Conservation (phyloP, 129 eudicot species). For the Helianthus tuberosus region DNA sequence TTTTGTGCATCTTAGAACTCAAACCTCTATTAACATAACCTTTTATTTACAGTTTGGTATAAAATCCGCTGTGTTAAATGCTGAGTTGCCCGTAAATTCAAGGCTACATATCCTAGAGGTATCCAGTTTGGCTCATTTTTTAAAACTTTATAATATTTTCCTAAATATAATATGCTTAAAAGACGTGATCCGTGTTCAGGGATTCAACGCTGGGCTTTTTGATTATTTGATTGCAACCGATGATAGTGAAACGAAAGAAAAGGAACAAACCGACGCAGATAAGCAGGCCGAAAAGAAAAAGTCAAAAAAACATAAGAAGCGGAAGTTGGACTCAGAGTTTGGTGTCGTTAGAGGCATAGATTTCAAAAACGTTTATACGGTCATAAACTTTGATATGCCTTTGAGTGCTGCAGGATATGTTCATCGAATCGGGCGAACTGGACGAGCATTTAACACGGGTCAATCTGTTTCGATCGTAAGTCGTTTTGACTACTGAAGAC, state of each 20-base stretch:
- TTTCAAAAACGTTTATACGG: slow-evolving; percentile 96
- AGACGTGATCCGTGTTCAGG: slow-evolving; percentile 41
- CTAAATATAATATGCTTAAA: neutral
- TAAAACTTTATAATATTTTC: neutral
- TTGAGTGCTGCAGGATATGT: slow-evolving; percentile 78
- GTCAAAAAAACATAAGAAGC: slow-evolving; percentile 59
- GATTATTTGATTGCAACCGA: slow-evolving; percentile 93
- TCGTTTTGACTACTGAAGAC: slow-evolving; percentile 16
- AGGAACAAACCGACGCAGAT: slow-evolving; percentile 56
- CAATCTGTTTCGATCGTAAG: slow-evolving; percentile 95
- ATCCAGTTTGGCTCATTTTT: slow-evolving; percentile 5
- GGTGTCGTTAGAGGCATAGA: slow-evolving; percentile 99
- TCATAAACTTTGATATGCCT: slow-evolving; percentile 96
- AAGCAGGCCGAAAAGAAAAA: slow-evolving; percentile 47
- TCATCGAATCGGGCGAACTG: slow-evolving; percentile 98
- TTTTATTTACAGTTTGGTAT: slow-evolving; percentile 74
- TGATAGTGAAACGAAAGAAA: slow-evolving; percentile 64
- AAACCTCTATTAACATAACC: neutral
- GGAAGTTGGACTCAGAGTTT: slow-evolving; percentile 73
- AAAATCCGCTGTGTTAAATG: slow-evolving; percentile 89
- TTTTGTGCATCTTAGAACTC: neutral
- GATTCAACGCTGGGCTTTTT: slow-evolving; percentile 95
- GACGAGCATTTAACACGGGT: slow-evolving; percentile 89
- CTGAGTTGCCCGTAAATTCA: slow-evolving; percentile 96
- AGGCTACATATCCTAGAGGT: slow-evolving; percentile 97